A percentile compares a stretch with the other conserved stretches of the same genome.
phyloP scores from a whole-genome alignment of 1,139 yeast species.

The Kluyveromyces marxianus region DNA sequence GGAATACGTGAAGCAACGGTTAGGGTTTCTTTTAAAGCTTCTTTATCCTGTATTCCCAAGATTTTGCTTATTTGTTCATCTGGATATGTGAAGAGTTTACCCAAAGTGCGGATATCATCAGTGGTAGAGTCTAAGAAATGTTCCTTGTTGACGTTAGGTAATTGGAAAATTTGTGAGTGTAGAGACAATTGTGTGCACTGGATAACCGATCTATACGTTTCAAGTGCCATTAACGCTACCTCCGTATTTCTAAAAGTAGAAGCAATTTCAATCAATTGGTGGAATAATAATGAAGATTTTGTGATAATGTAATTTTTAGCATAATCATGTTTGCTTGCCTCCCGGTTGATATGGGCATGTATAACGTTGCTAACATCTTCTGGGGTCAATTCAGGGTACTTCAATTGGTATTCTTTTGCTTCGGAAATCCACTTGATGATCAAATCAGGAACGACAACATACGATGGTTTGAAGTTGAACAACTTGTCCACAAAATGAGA shows the following conservation, averaged over 20 bases:
- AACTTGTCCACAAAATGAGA: conserved; percentile 55
- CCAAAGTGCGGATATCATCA: conserved; percentile 48
- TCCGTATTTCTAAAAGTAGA: conserved; percentile 69
- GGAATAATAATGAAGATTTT: conserved; percentile 56
- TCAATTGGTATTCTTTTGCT: conserved; percentile 53
- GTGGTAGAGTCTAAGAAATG: conserved; percentile 31
- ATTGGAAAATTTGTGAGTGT: conserved; percentile 64
- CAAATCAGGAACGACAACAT: conserved; percentile 49
- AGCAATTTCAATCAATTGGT: conserved; percentile 76
- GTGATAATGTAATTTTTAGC: conserved; percentile 50
- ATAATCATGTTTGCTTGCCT: conserved; percentile 31
- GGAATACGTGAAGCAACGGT: conserved; percentile 64
- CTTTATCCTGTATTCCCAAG: conserved; percentile 48
- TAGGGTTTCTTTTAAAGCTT: conserved; percentile 42
- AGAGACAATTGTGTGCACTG: conserved; percentile 67
- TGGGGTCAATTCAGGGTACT: conserved; percentile 38
- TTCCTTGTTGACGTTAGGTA: conserved; percentile 59
- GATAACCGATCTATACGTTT: conserved; percentile 61
- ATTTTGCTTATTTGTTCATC: conserved; percentile 48
- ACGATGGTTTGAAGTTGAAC: conserved; percentile 71
- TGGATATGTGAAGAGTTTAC: conserved; percentile 55
- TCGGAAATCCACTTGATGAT: conserved; percentile 56
- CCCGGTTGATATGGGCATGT: conserved; percentile 50
- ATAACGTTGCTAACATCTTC: conserved; percentile 47
- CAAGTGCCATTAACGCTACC: conserved; percentile 52